Base-by-base conservation (phyloP, 139 green algal genomes). In the Chlorella sp. region DNA sequence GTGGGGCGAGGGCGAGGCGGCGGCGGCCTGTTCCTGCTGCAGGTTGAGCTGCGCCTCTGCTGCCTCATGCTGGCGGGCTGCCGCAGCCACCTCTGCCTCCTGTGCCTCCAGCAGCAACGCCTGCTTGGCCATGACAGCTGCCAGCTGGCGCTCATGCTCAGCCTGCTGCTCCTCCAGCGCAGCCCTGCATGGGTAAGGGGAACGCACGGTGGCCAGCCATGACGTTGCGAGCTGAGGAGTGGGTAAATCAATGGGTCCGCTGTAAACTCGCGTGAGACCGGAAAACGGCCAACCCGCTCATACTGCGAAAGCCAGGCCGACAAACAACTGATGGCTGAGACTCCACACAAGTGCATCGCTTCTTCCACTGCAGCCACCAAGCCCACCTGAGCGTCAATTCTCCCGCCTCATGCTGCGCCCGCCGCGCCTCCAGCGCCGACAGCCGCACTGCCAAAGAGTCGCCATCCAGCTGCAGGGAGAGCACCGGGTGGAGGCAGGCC, bases 121-220 rank as follows among this genome's bases (percentile, higher is more conserved):
- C 40, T 81, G 81, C 70, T 74, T 86, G 70, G 40, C 56, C 34
- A 64, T 40, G 24, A 81, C 41, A 0, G 56, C 54, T 30, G 70
- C 70, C 70, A 86, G 56, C 72, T 86, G 81, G n/a, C 11, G 32
- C 72, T 86, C 81, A 20, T 86, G 81, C 70, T 81, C 54, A 4
- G n/a, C 30, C 13, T 65, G 81, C 58, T 80, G 67, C 28, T 73
- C 67, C 54, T 69, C 41, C 51, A 86, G 38, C 56, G 38, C 32
- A 4, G 44, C 34, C 54, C 81, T 86, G 72, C 70, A 75, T 26
- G 28, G 51, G 51, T 60, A n/a, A n/a, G n/a, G n/a, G n/a, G 51
- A 60, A 60, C 2, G 51, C 51, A 24, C 14, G 51, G 56, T 6
- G 68, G 40, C 40, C 40, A 51, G 9, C 14, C 36, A 46, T n/a